Percentiles rank a stretch among this genome's conserved stretches.
phyloP scores from a whole-genome alignment of 768 basidiomycete species.

The Suillus decipiens region DNA sequence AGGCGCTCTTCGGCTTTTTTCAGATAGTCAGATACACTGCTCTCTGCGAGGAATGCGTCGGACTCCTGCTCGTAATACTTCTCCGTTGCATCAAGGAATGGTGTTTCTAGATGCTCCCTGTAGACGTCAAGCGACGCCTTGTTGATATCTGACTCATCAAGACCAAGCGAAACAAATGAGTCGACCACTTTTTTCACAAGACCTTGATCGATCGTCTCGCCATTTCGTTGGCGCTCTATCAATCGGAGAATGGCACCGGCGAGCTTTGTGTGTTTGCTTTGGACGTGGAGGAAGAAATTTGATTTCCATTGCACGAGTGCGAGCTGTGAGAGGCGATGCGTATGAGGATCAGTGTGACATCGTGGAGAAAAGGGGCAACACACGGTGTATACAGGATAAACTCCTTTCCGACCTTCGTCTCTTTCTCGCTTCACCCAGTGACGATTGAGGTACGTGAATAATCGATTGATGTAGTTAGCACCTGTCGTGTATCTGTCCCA shows the following conservation, averaged over 20 bases:
- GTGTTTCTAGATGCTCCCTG: constrained; percentile 84
- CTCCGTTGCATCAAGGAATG: constrained; percentile 88
- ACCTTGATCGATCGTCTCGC: constrained; percentile 90
- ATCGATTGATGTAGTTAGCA: constrained; percentile 94
- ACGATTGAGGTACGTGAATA: constrained; percentile 97
- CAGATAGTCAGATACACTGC: constrained; percentile 91
- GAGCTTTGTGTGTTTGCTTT: constrained; percentile 77
- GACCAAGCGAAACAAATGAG: constrained; percentile 91
- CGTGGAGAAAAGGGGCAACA: constrained; percentile 29
- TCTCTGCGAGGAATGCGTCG: constrained; percentile 83
- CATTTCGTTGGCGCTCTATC: constrained; percentile 93
- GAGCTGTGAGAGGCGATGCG: constrained; percentile 48
- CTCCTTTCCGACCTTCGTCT: constrained; percentile 93
- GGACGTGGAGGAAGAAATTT: constrained; percentile 88
- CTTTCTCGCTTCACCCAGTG: constrained; percentile 99
- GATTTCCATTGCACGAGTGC: constrained; percentile 96
- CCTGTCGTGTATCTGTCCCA: constrained; percentile 98
- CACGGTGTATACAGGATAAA: constrained; percentile 96
- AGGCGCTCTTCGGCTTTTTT: constrained; percentile 93
- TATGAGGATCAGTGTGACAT: constrained; percentile 1
- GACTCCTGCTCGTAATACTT: constrained; percentile 93
- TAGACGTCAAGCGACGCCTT: constrained; percentile 93
- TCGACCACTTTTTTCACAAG: constrained; percentile 94
- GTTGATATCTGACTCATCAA: constrained; percentile 91
- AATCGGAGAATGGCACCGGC: constrained; percentile 85